Conservation (phyloP, 768 basidiomycete genomes). For the Sporobolomyces pararoseus region DNA sequence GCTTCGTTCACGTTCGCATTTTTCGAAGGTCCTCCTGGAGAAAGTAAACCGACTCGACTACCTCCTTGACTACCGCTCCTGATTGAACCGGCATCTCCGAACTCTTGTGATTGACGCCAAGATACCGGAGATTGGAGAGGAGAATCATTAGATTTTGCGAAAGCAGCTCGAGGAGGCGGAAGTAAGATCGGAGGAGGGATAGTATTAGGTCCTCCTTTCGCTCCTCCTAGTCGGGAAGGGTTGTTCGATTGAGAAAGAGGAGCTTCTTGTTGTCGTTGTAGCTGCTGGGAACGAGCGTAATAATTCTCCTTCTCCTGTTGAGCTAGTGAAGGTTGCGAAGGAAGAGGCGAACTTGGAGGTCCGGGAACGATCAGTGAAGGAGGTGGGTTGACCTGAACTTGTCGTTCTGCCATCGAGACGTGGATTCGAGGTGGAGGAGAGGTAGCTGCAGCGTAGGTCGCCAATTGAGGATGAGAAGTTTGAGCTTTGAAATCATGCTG, state of each 20-base stretch:
- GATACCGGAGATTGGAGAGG: slow-evolving; percentile 1
- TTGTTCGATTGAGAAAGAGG: too few species aligned
- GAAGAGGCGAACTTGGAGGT: neutral
- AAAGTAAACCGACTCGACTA: neutral
- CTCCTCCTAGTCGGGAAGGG: neutral
- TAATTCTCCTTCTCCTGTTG: slow-evolving; percentile 29
- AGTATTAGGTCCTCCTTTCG: neutral
- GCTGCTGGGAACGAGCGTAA: neutral
- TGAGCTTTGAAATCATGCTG: neutral
- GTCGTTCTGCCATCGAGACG: slow-evolving; percentile 8
- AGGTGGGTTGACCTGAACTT: neutral
- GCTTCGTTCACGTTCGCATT: slow-evolving; percentile 3
- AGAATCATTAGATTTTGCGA: neutral
- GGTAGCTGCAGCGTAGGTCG: slow-evolving; percentile 1
- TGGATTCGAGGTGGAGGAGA: slow-evolving; percentile 2
- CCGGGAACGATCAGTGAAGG: too few species aligned
- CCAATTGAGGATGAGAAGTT: neutral
- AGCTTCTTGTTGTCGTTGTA: neutral
- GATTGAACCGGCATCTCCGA: slow-evolving; percentile 15
- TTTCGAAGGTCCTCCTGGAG: slow-evolving; percentile 9
- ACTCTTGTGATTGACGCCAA: slow-evolving; percentile 12
- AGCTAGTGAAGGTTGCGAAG: neutral
- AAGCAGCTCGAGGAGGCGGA: slow-evolving; percentile 26
- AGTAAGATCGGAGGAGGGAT: slow-evolving; percentile 3
- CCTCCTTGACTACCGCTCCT: neutral